Evolutionary conservation across 2,329 filamentous ascomycete species (phyloP).

Genomic region (Arthroderma sp.): DNA sequence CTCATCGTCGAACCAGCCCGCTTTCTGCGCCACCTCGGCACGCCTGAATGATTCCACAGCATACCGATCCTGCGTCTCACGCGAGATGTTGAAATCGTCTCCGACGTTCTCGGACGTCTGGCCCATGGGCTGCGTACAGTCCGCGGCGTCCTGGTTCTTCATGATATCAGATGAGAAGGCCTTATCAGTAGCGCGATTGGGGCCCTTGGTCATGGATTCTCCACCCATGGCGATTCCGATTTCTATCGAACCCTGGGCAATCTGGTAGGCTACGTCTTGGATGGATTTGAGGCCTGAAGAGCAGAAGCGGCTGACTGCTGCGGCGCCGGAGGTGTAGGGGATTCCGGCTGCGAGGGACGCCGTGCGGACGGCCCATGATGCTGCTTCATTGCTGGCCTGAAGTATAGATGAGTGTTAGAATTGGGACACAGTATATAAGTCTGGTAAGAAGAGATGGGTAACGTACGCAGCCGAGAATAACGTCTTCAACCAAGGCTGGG

Average conservation of each 20-base stretch:
- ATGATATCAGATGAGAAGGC: conserved; percentile 69
- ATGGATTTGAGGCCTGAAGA: conserved; percentile 90
- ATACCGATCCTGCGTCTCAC: conserved; percentile 70
- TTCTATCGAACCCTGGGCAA: conserved; percentile 66
- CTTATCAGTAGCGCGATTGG: conserved; percentile 50
- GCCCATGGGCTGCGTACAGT: conserved; percentile 93
- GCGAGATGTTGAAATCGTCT: conserved; percentile 71
- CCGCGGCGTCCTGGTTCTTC: conserved; percentile 59
- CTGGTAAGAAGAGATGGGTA: not conserved
- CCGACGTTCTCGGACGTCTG: conserved; percentile 96
- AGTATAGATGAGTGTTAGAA: conserved; percentile 2
- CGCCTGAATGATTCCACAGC: conserved; percentile 77
- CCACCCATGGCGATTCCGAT: conserved; percentile 78
- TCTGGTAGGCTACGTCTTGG: conserved; percentile 86
- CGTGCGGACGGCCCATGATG: conserved; percentile 81
- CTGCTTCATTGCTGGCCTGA: conserved; percentile 66
- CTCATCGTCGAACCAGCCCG: conserved; percentile 84
- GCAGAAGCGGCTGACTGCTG: conserved; percentile 88
- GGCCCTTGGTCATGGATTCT: conserved; percentile 70
- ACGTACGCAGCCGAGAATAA: conserved; percentile 79
- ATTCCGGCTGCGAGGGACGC: conserved; percentile 83
- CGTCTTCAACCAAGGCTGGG: conserved; percentile 71
- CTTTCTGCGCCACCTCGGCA: conserved; percentile 81
- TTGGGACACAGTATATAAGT: not conserved
- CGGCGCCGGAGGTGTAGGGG: conserved; percentile 75